phyloP scores from a whole-genome alignment of 2,329 filamentous ascomycete species.

The Shiraia sp. region DNA sequence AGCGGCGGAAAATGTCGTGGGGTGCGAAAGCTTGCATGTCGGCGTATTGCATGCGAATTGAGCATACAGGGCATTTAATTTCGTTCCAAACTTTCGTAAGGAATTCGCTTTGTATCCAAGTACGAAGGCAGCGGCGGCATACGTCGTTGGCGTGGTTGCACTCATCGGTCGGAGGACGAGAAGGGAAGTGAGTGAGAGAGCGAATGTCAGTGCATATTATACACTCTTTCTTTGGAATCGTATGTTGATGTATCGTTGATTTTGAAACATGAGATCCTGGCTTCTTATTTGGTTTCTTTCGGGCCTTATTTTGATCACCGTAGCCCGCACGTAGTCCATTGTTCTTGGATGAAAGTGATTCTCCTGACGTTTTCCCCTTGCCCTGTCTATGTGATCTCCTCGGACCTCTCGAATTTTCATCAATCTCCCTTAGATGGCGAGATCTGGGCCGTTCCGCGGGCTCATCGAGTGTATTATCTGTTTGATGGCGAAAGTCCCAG shows the following conservation, averaged over 20 bases:
- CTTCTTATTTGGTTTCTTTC: neutral
- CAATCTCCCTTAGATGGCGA: neutral
- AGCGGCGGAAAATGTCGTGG: slow-evolving; percentile 48
- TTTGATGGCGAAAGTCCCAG: neutral
- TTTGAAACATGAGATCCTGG: neutral
- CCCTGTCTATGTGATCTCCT: neutral
- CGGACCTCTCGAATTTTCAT: neutral
- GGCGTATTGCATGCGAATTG: slow-evolving; percentile 47
- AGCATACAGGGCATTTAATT: slow-evolving; percentile 57
- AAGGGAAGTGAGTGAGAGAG: slow-evolving; percentile 35
- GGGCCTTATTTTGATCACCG: neutral
- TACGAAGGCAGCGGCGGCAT: slow-evolving; percentile 44
- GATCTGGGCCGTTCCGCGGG: neutral
- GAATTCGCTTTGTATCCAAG: slow-evolving; percentile 47
- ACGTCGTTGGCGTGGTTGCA: slow-evolving; percentile 42
- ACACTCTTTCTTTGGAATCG: slow-evolving; percentile 24
- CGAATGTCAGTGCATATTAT: slow-evolving; percentile 41
- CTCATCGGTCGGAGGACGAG: slow-evolving; percentile 31
- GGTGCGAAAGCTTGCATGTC: slow-evolving; percentile 55
- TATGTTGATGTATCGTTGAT: neutral
- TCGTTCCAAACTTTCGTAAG: slow-evolving; percentile 49
- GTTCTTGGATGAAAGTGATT: neutral
- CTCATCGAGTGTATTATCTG: neutral
- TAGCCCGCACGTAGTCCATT: neutral
- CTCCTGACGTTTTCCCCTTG: neutral